Percentiles rank a stretch among this genome's conserved stretches.
Evolutionary conservation across 768 basidiomycete genomes (phyloP).

Genomic region (Serendipita indica): DNA sequence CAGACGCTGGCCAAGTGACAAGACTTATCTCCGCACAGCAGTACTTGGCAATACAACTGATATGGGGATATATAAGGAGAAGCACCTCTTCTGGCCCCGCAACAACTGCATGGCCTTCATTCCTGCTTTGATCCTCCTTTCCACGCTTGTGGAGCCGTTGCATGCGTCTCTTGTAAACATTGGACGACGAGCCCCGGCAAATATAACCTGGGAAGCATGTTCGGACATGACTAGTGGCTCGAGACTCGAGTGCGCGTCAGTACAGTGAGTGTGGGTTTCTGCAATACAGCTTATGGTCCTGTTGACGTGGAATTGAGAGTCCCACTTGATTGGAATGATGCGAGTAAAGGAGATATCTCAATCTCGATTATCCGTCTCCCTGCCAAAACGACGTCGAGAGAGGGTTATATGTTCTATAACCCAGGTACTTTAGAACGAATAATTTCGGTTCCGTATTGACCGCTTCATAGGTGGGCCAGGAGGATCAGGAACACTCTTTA

Average conservation of each 20-base stretch:
- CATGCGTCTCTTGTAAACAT: background rate
- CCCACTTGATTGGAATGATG: background rate
- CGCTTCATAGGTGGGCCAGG: background rate
- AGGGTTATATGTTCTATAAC: constrained; percentile 8
- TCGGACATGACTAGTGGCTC: background rate
- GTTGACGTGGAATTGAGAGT: background rate
- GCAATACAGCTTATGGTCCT: background rate
- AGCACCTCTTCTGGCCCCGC: too few species aligned
- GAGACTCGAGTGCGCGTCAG: background rate
- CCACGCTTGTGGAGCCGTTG: background rate
- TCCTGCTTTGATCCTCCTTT: background rate
- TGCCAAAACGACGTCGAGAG: background rate
- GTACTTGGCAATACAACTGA: too few species aligned
- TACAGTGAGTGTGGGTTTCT: background rate
- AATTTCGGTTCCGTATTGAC: background rate
- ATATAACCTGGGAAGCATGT: background rate
- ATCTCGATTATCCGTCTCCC: background rate
- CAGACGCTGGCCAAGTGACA: too few species aligned
- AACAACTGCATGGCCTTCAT: background rate
- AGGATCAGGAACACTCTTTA: background rate
- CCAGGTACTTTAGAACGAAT: background rate
- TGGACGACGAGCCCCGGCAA: background rate
- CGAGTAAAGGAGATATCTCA: background rate
- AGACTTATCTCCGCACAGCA: too few species aligned
- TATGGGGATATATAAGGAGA: too few species aligned